Evolutionary conservation across 2,329 filamentous ascomycete species (phyloP), one percentile per base, ranked within the genome.

Genomic region (Cercospora nicotianae): DNA sequence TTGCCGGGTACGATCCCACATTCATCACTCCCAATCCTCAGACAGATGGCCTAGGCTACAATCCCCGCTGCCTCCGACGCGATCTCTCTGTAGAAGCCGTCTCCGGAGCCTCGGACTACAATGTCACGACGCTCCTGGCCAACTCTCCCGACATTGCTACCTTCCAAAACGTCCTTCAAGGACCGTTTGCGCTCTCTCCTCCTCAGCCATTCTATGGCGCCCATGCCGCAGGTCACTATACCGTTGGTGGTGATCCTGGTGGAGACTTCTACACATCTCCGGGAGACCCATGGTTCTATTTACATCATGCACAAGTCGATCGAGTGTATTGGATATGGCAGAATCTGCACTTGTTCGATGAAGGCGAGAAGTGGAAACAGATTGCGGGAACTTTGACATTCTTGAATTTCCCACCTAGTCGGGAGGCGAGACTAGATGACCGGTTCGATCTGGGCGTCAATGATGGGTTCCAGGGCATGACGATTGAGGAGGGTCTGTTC

Each of bases 261-360:
- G 66, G 67, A 18, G 83, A 85, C 72, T 81, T 80, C 63, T 74
- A 72, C 72, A 76, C 79, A 0, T 81, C 79, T 3, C 81, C 83
- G 0, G 79, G 77, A 6, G 83, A 86, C 60, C 83, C 83, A 0
- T 74, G 77, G 16, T 85, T 85, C 76, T 86, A 79, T 72, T 76
- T 83, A 16, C 84, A 85, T 67, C 83, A 85, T 65, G 72, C 72
- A 5, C 81, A 81, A 78, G 80, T 86, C 26, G 68, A 73, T 65
- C 77, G 81, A 0, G 70, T 80, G 1, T 86, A 79, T 75, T 83
- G 80, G 78, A 83, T 81, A 5, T 86, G 84, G 84, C 83, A 86
- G 73, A 82, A 81, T 64, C 72, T 62, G 60, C 60, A 62, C 3
- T 6, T 36, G n/a, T 36, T 58, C 7, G 55, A 58, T 28, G 28